Conservation (phyloP, 306 rosid genomes). For the Fragaria nilgerrensis region DNA sequence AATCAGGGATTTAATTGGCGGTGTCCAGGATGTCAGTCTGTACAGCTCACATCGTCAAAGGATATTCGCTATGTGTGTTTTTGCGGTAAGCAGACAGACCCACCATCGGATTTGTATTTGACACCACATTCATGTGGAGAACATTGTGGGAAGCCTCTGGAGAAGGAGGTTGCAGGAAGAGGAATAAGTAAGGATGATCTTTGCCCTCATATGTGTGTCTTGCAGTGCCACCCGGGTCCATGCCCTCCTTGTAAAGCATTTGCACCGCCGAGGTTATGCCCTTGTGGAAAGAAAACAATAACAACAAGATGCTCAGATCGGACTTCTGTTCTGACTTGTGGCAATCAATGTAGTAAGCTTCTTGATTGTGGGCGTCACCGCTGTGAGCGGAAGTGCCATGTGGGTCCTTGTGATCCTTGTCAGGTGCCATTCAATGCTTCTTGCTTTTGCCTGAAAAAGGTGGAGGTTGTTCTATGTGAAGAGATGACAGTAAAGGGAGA, state of each 20-base stretch:
- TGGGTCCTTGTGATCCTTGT: conserved; percentile 85
- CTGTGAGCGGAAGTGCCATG: conserved; percentile 66
- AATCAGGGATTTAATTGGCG: conserved; percentile 90
- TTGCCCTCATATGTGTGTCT: conserved; percentile 88
- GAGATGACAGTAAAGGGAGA: conserved; percentile 75
- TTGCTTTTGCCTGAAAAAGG: conserved; percentile 69
- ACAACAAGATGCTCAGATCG: conserved; percentile 84
- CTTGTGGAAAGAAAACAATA: conserved; percentile 82
- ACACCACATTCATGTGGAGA: conserved; percentile 98
- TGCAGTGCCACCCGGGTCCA: conserved; percentile 99
- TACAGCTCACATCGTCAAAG: conserved; percentile 62
- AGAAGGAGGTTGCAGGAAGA: conserved; percentile 43
- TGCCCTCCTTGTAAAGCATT: conserved; percentile 95
- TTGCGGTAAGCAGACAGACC: conserved; percentile 86
- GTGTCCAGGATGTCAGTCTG: conserved; percentile 96
- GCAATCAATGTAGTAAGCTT: conserved; percentile 73
- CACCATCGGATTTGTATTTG: conserved; percentile 84
- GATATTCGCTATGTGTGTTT: conserved; percentile 86
- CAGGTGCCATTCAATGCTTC: conserved; percentile 57
- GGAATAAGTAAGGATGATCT: conserved; percentile 61
- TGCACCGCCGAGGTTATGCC: conserved; percentile 75
- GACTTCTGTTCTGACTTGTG: conserved; percentile 75
- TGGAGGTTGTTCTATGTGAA: conserved; percentile 66
- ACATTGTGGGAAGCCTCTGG: conserved; percentile 82
- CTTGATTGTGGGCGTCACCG: conserved; percentile 75